A percentile compares a stretch with the other conserved stretches of the same genome.
phyloP scores from a whole-genome alignment of 805 yeast genomes.

The Lipomyces oligophaga region DNA sequence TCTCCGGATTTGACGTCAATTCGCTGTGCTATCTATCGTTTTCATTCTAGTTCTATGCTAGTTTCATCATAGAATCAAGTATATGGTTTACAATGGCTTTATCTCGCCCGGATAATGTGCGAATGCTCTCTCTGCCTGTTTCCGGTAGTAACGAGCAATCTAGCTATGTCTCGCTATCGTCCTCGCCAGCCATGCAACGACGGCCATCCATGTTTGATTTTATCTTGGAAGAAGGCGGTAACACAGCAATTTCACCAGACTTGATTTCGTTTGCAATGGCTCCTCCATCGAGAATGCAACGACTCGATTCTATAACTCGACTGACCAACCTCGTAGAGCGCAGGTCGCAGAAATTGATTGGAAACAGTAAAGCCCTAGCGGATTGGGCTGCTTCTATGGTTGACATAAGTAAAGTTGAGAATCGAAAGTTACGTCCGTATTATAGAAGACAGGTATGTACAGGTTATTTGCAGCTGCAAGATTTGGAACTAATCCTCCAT shows the following conservation, averaged over 20 bases:
- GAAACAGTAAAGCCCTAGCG: conserved; percentile 39
- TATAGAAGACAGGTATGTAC: conserved; percentile 51
- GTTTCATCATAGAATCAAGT: too few species aligned
- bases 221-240: conserved; percentile 19
- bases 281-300: conserved; percentile 22
- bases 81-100: too few species aligned
- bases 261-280: conserved; percentile 27
- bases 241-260: conserved; percentile 21
- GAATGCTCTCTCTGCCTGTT: conserved; percentile 3
- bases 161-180: conserved; percentile 21
- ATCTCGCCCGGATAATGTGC: too few species aligned
- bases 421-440: conserved; percentile 41
- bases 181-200: conserved; percentile 23
- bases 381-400: conserved; percentile 41
- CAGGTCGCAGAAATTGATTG: conserved; percentile 49
- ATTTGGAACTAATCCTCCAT: conserved; percentile 9
- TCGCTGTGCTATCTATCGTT: too few species aligned
- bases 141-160: neutral
- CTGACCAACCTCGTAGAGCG: conserved; percentile 40
- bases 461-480: neutral
- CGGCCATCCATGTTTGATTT: conserved; percentile 26
- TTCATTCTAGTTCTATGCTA: too few species aligned
- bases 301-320: conserved; percentile 28
- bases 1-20: too few species aligned
- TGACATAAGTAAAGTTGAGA: conserved; percentile 32